These are phyloP conservation scores for Fagopyrum tataricum DNA, from an alignment of 148 eudicot genomes.

Conservation along the genomic window DNA sequence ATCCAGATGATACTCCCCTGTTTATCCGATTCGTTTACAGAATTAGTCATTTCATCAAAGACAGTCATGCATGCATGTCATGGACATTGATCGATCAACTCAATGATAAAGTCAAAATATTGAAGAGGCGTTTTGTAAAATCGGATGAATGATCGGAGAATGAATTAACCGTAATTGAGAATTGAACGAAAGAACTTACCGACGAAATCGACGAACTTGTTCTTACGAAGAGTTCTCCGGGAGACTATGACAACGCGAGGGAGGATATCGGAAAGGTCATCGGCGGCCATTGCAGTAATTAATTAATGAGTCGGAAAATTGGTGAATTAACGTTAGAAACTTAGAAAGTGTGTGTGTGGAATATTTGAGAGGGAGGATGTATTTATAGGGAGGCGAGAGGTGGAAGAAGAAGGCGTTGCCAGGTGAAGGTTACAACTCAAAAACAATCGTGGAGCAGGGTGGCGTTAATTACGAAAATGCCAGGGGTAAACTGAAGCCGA, in stretches of 20 bases:
- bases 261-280: conserved; percentile 40
- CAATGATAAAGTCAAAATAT: too few species aligned
- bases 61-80: neutral
- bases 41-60: too few species aligned
- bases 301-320: too few species aligned
- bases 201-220: conserved; percentile 88
- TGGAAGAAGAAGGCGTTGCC: neutral
- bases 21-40: too few species aligned
- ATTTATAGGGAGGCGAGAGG: neutral
- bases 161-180: neutral
- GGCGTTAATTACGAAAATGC: neutral
- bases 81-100: neutral
- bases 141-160: neutral
- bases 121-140: neutral
- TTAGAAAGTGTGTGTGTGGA: neutral
- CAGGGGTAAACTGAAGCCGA: neutral
- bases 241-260: conserved; percentile 84
- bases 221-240: conserved; percentile 71
- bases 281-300: conserved; percentile 28
- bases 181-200: conserved; percentile 41
- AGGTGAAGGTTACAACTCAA: conserved; percentile 1
- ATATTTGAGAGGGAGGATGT: neutral
- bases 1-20: conserved; percentile 89
- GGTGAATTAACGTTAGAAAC: too few species aligned
- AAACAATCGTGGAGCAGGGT: neutral